These are phyloP conservation scores for Exophiala calicioides DNA, from an alignment of 2,329 filamentous ascomycete genomes.

Conservation along the genomic window DNA sequence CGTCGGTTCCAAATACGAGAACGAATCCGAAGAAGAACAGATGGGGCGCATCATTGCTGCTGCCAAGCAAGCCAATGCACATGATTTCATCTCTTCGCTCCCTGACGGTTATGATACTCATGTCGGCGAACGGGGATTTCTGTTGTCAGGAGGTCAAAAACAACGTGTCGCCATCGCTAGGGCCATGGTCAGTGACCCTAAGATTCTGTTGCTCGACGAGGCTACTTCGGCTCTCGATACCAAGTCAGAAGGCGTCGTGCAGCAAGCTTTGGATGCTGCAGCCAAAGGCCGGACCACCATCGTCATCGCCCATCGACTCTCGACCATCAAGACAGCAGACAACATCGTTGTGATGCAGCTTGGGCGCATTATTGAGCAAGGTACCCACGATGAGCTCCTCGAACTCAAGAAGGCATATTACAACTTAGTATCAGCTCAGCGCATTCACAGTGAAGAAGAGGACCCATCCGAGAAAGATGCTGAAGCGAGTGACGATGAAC, in stretches of 20 bases:
- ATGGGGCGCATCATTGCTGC: constrained; percentile 73
- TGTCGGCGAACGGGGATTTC: constrained; percentile 91
- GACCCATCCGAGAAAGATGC: constrained; percentile 35
- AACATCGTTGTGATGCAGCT: constrained; percentile 92
- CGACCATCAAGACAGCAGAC: constrained; percentile 89
- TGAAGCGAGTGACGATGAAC: constrained; percentile 33
- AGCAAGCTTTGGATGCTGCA: constrained; percentile 85
- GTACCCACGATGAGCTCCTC: constrained; percentile 79
- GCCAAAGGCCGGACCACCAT: constrained; percentile 88
- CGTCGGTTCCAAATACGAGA: constrained; percentile 77
- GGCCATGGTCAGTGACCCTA: constrained; percentile 86
- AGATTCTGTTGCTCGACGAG: constrained; percentile 89
- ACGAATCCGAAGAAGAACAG: constrained; percentile 67
- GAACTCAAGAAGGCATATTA: constrained; percentile 72
- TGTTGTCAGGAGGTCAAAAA: constrained; percentile 93
- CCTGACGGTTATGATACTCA: constrained; percentile 91
- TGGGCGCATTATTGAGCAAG: constrained; percentile 88
- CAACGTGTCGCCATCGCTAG: constrained; percentile 94
- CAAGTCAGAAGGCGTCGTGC: constrained; percentile 90
- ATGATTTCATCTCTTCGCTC: constrained; percentile 80
- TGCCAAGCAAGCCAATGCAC: constrained; percentile 87
- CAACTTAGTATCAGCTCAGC: constrained; percentile 84
- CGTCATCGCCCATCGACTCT: constrained; percentile 91
- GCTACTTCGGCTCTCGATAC: constrained; percentile 93
- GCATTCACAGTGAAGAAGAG: constrained; percentile 64